Percentiles rank a stretch among this genome's conserved stretches.
phyloP scores from a whole-genome alignment of 2,329 filamentous ascomycete genomes.

The Dothistroma septosporum region DNA sequence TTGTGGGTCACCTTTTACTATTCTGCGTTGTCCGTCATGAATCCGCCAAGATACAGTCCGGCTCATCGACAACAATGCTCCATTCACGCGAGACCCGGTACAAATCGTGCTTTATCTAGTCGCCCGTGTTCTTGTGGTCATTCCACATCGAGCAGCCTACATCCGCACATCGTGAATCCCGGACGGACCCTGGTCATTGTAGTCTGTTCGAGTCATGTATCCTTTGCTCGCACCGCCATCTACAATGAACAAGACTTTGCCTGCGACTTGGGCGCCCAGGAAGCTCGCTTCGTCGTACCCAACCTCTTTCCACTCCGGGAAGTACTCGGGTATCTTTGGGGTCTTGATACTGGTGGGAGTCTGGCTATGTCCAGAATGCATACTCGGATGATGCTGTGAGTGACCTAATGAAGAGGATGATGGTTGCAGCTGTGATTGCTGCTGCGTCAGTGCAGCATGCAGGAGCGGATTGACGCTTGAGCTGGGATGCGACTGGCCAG shows the following conservation, averaged over 20 bases:
- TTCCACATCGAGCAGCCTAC: not conserved
- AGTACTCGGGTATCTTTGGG: constrained; percentile 74
- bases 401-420: constrained; percentile 26
- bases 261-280: constrained; percentile 80
- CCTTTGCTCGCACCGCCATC: constrained; percentile 65
- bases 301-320: constrained; percentile 79
- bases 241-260: constrained; percentile 67
- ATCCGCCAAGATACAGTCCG: not conserved
- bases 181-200: constrained; percentile 62
- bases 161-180: constrained; percentile 56
- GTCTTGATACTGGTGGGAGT: constrained; percentile 82
- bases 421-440: constrained; percentile 48
- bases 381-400: constrained; percentile 29
- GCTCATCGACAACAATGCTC: not conserved
- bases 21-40: not conserved
- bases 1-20: not conserved
- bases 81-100: not conserved
- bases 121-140: not conserved
- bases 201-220: constrained; percentile 64
- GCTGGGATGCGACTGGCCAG: constrained; percentile 39
- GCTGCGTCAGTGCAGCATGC: constrained; percentile 79
- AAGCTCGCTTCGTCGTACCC: constrained; percentile 79
- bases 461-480: constrained; percentile 77
- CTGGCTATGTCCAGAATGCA: constrained; percentile 58
- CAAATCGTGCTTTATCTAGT: not conserved